Conservation (phyloP, 2,329 filamentous ascomycete genomes). For the Fusarium ramigenum region DNA sequence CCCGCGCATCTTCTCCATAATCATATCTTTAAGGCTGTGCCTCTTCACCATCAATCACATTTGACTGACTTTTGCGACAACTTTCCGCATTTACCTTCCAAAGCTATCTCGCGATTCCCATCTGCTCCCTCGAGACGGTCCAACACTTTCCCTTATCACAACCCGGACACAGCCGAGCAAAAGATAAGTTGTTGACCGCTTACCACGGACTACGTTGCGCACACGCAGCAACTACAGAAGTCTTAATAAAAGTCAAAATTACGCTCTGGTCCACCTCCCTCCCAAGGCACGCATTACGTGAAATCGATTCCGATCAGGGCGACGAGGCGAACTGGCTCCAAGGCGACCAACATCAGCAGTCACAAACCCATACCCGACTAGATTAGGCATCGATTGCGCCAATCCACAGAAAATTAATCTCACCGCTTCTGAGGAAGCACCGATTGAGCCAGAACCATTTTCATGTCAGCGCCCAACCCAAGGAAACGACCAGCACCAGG, state of each 20-base stretch:
- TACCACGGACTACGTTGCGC: constrained; percentile 18
- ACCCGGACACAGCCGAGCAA: constrained; percentile 5
- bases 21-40: constrained; percentile 18
- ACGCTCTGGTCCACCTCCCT: background rate
- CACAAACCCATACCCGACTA: constrained; percentile 21
- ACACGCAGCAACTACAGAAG: background rate
- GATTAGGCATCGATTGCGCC: constrained; percentile 34
- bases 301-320: constrained; percentile 1
- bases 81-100: background rate
- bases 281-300: background rate
- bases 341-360: constrained; percentile 17
- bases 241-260: constrained; percentile 12
- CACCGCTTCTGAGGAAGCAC: constrained; percentile 23
- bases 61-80: constrained; percentile 20
- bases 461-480: constrained; percentile 61
- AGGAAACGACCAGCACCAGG: constrained; percentile 81
- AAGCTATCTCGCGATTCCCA: constrained; percentile 1
- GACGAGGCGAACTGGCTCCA: constrained; percentile 12
- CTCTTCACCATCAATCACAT: constrained; percentile 7
- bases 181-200: constrained; percentile 11
- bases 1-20: constrained; percentile 1
- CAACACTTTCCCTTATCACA: background rate
- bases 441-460: background rate
- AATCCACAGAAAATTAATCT: constrained; percentile 9
- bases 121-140: background rate